Conservation (phyloP, 306 rosid species). For the Quercus ilex region DNA sequence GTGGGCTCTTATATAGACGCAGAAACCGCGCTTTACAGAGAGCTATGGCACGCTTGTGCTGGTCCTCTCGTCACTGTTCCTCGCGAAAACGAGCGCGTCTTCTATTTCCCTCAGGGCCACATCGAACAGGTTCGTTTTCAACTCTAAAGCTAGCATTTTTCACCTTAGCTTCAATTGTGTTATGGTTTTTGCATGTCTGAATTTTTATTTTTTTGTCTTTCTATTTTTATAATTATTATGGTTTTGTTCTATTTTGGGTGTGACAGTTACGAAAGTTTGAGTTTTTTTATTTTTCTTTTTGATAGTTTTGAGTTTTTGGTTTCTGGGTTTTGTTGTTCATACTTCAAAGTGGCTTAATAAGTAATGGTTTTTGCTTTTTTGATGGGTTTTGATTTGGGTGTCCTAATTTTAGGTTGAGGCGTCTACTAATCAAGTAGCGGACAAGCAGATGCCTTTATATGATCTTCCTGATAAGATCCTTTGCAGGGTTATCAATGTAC, state of each 20-base stretch:
- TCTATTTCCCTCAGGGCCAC: conserved; percentile 98
- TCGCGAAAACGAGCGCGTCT: conserved; percentile 67
- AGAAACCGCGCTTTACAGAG: conserved; percentile 72
- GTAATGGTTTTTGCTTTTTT: not conserved
- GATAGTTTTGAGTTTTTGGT: no score
- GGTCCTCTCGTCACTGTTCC: conserved; percentile 96
- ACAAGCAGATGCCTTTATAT: conserved; percentile 85
- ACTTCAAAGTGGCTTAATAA: not conserved
- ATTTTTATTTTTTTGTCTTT: not conserved
- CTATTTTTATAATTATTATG: not conserved
- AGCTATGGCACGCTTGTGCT: conserved; percentile 98
- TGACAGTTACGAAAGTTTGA: not conserved
- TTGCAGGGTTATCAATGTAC: conserved; percentile 79
- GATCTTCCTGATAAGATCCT: conserved; percentile 78
- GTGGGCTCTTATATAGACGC: conserved; percentile 45
- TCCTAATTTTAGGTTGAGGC: conserved; percentile 73
- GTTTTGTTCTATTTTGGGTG: not conserved
- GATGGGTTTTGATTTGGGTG: not conserved
- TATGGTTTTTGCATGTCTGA: not conserved
- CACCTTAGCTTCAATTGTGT: not conserved
- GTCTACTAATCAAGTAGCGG: conserved; percentile 88
- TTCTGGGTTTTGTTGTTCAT: not conserved
- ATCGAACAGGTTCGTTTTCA: conserved; percentile 69
- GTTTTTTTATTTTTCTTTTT: no score
- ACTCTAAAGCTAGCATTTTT: not conserved